Conservation (phyloP, 495 filamentous ascomycete species). For the Talaromyces ruber region DNA sequence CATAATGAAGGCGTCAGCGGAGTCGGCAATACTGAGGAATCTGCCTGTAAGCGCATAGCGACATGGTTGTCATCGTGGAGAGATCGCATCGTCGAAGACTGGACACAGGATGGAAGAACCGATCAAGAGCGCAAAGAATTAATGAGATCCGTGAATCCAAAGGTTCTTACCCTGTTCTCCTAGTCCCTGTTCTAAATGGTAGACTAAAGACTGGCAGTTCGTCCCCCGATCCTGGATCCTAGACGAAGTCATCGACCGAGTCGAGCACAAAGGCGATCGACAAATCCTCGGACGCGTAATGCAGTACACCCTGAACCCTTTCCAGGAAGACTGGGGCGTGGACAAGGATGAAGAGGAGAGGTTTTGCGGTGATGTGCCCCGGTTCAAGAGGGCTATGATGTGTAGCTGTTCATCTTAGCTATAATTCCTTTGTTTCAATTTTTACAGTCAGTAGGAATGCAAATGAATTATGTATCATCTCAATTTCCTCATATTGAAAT, state of each 20-base stretch:
- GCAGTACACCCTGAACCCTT: slow-evolving; percentile 73
- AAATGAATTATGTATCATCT: background rate
- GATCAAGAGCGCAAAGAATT: slow-evolving; percentile 54
- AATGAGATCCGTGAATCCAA: slow-evolving; percentile 87
- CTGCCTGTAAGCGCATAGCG: slow-evolving; percentile 53
- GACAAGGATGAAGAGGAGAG: slow-evolving; percentile 67
- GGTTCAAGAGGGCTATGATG: slow-evolving; percentile 67
- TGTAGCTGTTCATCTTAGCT: slow-evolving; percentile 67
- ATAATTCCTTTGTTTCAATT: background rate
- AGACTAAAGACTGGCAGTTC: slow-evolving; percentile 39
- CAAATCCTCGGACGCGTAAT: slow-evolving; percentile 67
- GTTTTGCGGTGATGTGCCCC: slow-evolving; percentile 84
- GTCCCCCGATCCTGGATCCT: slow-evolving; percentile 83
- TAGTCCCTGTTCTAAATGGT: background rate
- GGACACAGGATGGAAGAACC: slow-evolving; percentile 34
- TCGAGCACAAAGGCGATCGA: slow-evolving; percentile 76
- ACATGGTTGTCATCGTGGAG: slow-evolving; percentile 73
- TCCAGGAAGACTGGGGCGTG: slow-evolving; percentile 69
- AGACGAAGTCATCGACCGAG: slow-evolving; percentile 81
- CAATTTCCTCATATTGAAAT: slow-evolving; percentile 4
- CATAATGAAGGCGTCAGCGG: slow-evolving; percentile 53
- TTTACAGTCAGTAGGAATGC: too few species aligned
- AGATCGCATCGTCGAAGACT: slow-evolving; percentile 60
- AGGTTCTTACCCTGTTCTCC: slow-evolving; percentile 27
- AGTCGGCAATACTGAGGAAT: slow-evolving; percentile 45